A percentile compares a stretch with the other conserved stretches of the same genome.
These are phyloP conservation scores for Blastocystis hominis DNA, from an alignment of 352 stramenopile genomes.

Conservation along the genomic window DNA sequence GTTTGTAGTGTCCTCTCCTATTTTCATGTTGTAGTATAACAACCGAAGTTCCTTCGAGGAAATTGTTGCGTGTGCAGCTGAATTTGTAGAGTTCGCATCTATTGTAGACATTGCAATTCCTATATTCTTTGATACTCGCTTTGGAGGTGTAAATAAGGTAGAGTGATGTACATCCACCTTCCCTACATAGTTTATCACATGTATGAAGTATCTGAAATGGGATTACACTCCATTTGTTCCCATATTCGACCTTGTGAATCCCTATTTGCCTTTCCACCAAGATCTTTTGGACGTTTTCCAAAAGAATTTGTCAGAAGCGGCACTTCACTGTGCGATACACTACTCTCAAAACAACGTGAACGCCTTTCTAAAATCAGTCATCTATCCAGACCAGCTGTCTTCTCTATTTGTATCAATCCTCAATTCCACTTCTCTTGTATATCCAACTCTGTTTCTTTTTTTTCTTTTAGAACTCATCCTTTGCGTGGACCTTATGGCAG, in stretches of 20 bases:
- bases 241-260: neutral
- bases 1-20: neutral
- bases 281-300: neutral
- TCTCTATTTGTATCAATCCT: neutral
- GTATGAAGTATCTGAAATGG: neutral
- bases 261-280: neutral
- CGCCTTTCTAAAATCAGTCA: slow-evolving; percentile 6
- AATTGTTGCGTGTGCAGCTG: neutral
- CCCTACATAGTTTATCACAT: neutral
- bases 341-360: neutral
- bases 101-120: neutral
- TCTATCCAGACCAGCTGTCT: neutral
- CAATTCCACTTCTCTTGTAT: neutral
- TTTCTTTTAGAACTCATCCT: neutral
- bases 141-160: neutral
- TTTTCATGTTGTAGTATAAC: slow-evolving; percentile 4
- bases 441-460: neutral
- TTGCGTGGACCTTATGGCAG: neutral
- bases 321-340: neutral
- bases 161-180: neutral
- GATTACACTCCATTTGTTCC: neutral
- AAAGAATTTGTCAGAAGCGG: neutral
- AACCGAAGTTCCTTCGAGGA: neutral
- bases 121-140: slow-evolving; percentile 16
- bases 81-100: neutral